Percentiles rank a stretch among this genome's conserved stretches.
Conservation (phyloP, 495 filamentous ascomycete species). For the Penicillium pancosmium region DNA sequence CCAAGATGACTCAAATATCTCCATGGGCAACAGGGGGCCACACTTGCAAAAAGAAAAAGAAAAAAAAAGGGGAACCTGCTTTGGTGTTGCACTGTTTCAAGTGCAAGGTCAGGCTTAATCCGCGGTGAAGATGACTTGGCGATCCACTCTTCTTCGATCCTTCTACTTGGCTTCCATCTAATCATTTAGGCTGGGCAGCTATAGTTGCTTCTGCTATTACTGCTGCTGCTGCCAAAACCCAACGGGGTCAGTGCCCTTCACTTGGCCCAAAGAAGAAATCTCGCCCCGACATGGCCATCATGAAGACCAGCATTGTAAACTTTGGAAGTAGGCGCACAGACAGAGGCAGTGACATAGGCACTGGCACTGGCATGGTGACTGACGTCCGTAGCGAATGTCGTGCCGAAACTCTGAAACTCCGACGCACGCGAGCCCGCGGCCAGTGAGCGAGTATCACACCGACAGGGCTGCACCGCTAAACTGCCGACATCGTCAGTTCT, state of each 20-base stretch:
- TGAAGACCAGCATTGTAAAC: neutral
- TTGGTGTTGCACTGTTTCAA: neutral
- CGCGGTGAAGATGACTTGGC: constrained; percentile 4
- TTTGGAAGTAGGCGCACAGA: constrained; percentile 1
- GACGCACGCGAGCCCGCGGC: constrained; percentile 5
- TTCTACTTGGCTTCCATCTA: neutral
- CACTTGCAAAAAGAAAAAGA: no score
- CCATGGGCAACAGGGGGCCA: neutral
- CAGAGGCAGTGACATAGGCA: neutral
- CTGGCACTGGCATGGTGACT: neutral
- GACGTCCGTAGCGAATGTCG: constrained; percentile 10
- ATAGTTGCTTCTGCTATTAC: neutral
- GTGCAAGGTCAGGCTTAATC: neutral
- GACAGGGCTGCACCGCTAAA: constrained; percentile 6
- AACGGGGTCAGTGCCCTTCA: neutral
- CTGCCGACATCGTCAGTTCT: constrained; percentile 15
- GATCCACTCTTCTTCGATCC: neutral
- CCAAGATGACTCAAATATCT: neutral
- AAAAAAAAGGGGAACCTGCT: neutral
- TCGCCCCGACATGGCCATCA: neutral
- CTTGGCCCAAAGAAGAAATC: constrained; percentile 1
- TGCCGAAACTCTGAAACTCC: constrained; percentile 13
- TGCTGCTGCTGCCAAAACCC: neutral
- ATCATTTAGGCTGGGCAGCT: neutral
- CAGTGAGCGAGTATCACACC: constrained; percentile 1